Percentiles rank a stretch among this genome's conserved stretches.
These are phyloP conservation scores for Cinnamomum chago DNA, from an alignment of 164 flowering plant species.

Conservation along the genomic window DNA sequence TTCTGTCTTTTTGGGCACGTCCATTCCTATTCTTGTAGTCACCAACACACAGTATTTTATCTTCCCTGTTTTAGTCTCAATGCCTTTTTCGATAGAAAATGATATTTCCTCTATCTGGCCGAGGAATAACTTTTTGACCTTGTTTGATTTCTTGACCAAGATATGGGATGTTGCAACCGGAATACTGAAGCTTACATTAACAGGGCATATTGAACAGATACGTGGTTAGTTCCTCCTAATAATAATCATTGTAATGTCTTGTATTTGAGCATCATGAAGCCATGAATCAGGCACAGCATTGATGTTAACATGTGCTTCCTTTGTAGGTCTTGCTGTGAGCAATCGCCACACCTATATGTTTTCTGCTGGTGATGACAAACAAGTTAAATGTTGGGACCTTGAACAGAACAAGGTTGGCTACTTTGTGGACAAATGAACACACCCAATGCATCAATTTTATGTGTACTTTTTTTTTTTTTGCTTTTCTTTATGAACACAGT, in stretches of 20 bases:
- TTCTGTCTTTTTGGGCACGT: no score
- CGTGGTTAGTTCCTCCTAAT: slow-evolving; percentile 55
- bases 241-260: slow-evolving; percentile 6
- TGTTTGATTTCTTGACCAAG: slow-evolving; percentile 26
- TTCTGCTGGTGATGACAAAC: slow-evolving; percentile 99
- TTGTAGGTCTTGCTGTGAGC: slow-evolving; percentile 94
- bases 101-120: slow-evolving; percentile 5
- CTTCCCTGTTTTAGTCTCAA: not conserved
- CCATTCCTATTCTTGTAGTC: no score
- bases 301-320: slow-evolving; percentile 14
- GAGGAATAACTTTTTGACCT: no score
- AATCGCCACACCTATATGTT: slow-evolving; percentile 85
- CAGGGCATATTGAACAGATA: slow-evolving; percentile 95
- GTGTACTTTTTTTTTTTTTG: not conserved
- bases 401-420: slow-evolving; percentile 90
- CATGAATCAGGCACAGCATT: not conserved
- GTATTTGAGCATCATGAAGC: not conserved
- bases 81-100: not conserved
- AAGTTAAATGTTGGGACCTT: slow-evolving; percentile 99
- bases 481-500: not conserved
- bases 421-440: not conserved
- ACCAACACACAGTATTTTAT: no score
- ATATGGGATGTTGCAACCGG: slow-evolving; percentile 96
- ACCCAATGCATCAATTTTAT: not conserved
- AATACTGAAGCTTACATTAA: slow-evolving; percentile 77